Conservation (phyloP, 2,329 filamentous ascomycete genomes). For the Microcera coccophila region DNA sequence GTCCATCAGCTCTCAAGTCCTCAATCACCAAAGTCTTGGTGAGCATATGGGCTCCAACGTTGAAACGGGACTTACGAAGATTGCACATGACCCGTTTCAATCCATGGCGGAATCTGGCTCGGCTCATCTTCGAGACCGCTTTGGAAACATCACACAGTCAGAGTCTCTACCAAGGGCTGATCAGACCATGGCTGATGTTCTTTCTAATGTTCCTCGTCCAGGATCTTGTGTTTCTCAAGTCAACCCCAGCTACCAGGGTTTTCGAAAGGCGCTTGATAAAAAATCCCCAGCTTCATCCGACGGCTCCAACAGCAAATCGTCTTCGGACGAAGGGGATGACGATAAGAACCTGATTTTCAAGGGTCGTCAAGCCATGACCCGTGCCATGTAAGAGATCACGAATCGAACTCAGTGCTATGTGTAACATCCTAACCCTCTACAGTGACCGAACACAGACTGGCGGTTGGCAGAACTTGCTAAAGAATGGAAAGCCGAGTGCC, state of each 20-base stretch:
- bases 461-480: slow-evolving; percentile 49
- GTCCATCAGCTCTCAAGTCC: not conserved
- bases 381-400: slow-evolving; percentile 29
- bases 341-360: slow-evolving; percentile 36
- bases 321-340: slow-evolving; percentile 32
- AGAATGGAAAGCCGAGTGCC: slow-evolving; percentile 49
- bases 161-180: slow-evolving; percentile 27
- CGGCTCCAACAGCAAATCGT: slow-evolving; percentile 22
- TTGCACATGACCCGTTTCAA: slow-evolving; percentile 17
- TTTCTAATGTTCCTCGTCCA: slow-evolving; percentile 21
- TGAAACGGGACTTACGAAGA: not conserved
- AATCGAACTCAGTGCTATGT: not conserved
- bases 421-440: slow-evolving; percentile 12
- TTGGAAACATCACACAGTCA: slow-evolving; percentile 32
- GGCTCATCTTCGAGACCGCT: slow-evolving; percentile 16
- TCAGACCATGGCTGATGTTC: slow-evolving; percentile 17
- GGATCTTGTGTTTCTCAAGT: slow-evolving; percentile 22
- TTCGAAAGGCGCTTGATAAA: slow-evolving; percentile 22
- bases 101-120: slow-evolving; percentile 10
- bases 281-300: slow-evolving; percentile 1
- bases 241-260: slow-evolving; percentile 26
- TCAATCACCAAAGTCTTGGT: not conserved
- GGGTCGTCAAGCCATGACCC: slow-evolving; percentile 30
- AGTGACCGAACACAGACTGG: slow-evolving; percentile 42
- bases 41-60: not conserved